Evolutionary conservation across 495 filamentous ascomycete species (phyloP), one percentile per base, ranked within the genome.

Genomic region (Lichenothelia convexa): DNA sequence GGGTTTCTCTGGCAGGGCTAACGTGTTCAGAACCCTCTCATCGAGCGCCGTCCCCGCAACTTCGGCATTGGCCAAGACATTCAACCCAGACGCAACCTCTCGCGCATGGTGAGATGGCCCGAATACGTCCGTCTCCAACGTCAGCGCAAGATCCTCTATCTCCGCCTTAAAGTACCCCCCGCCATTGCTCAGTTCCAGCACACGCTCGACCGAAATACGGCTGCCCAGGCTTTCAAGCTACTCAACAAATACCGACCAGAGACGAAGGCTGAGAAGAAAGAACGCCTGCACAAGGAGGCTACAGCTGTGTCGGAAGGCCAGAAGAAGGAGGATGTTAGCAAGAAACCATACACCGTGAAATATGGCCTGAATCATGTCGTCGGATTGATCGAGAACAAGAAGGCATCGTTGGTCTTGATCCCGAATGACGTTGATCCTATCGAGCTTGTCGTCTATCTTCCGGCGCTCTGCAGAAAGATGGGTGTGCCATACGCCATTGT

Each of bases 301-400:
- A 93, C 83, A 46, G 91, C 86, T 48, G 75, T 95, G 57, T 70
- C 79, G 57, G 84, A 95, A 61, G 91, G 91, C 61, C 92, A 94
- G 78, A 95, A 94, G 78, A 95, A 95, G 80, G 91, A 95, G 71
- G 89, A 94, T 58, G 86, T 91, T 53, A 79, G 72, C 78, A 95
- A 95, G 81, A 99, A 99, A 77, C 89, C 89, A 51, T 95, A 93
- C 64, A 68, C 79, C 53, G 89, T 87, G 71, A 95, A 99, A 76
- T 95, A 92, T 64, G 91, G 91, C 66, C 75, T 99, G 50, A 99
- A 99, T 75, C 91, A 99, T 71, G 89, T 99, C 52, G 91, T 99
- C 48, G 91, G 89, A 44, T 73, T 99, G 47, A 86, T 99, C 58
- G 91, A 99, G 78, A 95, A 94, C 72, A 99, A 95, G 83, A 99